Evolutionary conservation across 371 early-diverging fungal genomes (phyloP).

Genomic region (Paraphysoderma sedebokerense): DNA sequence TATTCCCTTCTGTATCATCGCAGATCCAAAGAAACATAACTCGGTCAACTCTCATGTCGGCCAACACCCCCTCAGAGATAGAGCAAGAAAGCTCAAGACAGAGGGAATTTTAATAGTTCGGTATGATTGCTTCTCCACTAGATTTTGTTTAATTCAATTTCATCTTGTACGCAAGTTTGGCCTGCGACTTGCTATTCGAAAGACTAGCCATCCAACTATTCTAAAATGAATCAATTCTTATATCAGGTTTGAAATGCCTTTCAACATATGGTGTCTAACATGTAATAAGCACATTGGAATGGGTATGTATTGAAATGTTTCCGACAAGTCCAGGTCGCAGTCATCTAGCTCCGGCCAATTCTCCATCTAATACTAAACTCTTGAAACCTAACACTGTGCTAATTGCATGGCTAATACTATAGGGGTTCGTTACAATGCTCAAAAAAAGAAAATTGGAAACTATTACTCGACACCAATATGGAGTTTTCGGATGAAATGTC

Average conservation of each 20-base stretch:
- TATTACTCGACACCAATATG: slow-evolving; percentile 76
- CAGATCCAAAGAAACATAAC: slow-evolving; percentile 1
- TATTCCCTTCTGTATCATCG: no score
- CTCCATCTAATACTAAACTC: no score
- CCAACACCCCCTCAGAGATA: slow-evolving; percentile 70
- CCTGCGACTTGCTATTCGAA: no score
- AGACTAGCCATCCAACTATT: neutral
- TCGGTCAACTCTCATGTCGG: slow-evolving; percentile 70
- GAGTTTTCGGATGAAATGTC: slow-evolving; percentile 85
- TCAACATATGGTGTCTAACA: slow-evolving; percentile 73
- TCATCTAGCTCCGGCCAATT: slow-evolving; percentile 1
- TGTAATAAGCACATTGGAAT: slow-evolving; percentile 71
- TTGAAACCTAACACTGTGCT: no score
- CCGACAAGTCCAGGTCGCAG: neutral
- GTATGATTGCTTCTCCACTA: slow-evolving; percentile 21
- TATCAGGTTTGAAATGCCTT: slow-evolving; percentile 75
- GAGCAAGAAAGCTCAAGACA: slow-evolving; percentile 65
- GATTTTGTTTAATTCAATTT: no score
- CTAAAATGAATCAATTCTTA: neutral
- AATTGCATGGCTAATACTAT: no score
- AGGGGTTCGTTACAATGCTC: slow-evolving; percentile 85
- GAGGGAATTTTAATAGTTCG: slow-evolving; percentile 79
- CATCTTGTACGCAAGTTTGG: no score
- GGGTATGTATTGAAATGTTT: slow-evolving; percentile 26
- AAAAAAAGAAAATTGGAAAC: slow-evolving; percentile 79